Evolutionary conservation across 768 basidiomycete species (phyloP), one percentile per base, ranked within the genome.

Genomic region (Leccinellum albellum): DNA sequence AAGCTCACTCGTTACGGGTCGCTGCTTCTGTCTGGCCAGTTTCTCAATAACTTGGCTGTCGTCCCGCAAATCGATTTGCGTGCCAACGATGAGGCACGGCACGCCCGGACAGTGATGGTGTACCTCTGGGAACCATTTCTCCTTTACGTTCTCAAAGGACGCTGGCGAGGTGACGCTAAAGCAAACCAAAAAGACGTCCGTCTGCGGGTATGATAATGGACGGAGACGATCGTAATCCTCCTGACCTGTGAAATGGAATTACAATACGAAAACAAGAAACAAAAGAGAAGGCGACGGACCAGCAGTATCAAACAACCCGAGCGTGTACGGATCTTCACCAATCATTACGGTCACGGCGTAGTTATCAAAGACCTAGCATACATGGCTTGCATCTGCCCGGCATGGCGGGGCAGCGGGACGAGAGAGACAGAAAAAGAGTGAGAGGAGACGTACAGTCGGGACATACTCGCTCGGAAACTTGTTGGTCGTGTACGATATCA

Each of bases 311-410:
- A 98, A 99, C 64, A 99, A 75, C 55, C 97, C 97, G 70, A 99
- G 78, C 62, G 97, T 98, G 75, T 98, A 98, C 53, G 97, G 96
- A 76, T 98, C 96, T 69, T 98, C 97, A 53, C 96, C 96, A 76
- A 99, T 98, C 97, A 99, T 98, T 57, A 99, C 97, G n/a, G 96
- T 98, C 60, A 98, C 97, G 60, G 97, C 97, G 77, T 95, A 95
- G 76, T 96, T 96, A 76, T 96, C 92, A 74, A 94, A 94, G 58
- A 94, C 89, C 91, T 92, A 75, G 58, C 56, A 61, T 56, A 64
- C 32, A 59, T 42, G 46, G 50, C 50, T 58, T 21, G 58, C 52
- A 26, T 66, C 50, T 70, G 64, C 53, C 59, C 62, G 58, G 44
- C 45, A 48, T 21, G 21, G 35, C n/a, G 49, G 26, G 17, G 29